Base-by-base conservation (phyloP, 2,329 filamentous ascomycete species). In the Raffaelea albimanens region DNA sequence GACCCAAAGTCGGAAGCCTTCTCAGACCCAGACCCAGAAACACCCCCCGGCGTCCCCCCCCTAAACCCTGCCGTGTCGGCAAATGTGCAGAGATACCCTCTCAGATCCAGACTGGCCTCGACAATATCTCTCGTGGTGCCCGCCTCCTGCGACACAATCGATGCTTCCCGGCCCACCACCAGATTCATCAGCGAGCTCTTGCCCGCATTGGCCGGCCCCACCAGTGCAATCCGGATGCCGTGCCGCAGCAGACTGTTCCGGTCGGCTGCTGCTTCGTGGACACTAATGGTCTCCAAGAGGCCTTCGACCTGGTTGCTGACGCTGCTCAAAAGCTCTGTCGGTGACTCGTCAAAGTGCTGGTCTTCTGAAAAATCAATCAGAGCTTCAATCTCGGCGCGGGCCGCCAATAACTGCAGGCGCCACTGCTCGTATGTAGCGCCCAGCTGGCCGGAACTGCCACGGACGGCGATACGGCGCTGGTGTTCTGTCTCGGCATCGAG, bases 351-450 rank as follows among this genome's bases (percentile, higher is more conserved):
- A 59, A 98, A 95, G 67, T 97, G 87, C 65, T 98, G 91, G 59
- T 97, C 93, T 63, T 98, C 93, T 1, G 87, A 85, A 62, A 98
- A 98, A 65, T 98, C 93, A 52, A 98, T 97, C 55, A 98, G 68
- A 0, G 93, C 93, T 65, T 98, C 93, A 36, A 98, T 74, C 66
- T 97, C 90, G 10, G 88, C 93, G 2, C 93, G 80, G 10, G 90
- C 90, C 52, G 84, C 75, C 7, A 97, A 70, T 18, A 98, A 67
- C 54, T 81, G 73, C 53, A 78, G 70, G 22, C 91, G 80, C 93
- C 93, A 98, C 10, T 59, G 58, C 56, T 96, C 89, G 62, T 98
- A 98, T 18, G 81, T 80, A 50, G 74, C 72, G 0, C 87, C 80
- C 13, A 96, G 71, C 0, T 72, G 67, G 20, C 83, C 82, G 3